Base-by-base conservation (phyloP, 345 rosid genomes). In the Mercurialis annua region DNA sequence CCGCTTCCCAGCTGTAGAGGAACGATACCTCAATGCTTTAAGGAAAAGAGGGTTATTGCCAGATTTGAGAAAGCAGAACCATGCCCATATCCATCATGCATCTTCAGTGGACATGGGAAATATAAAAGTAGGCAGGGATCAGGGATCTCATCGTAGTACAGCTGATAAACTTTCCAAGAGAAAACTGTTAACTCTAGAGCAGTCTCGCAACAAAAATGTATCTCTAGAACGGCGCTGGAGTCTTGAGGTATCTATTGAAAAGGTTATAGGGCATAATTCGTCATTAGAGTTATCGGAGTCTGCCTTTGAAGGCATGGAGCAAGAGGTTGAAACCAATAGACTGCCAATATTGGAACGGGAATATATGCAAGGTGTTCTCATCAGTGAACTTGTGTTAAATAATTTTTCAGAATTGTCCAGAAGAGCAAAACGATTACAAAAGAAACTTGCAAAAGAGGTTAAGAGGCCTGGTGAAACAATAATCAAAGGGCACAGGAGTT, bases 151-250 rank as follows among this genome's bases (percentile, higher is more conserved):
- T 58, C 82, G 24, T 26, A 64, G 66, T 76, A 75, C 86, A 46
- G 60, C 82, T 8, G 81, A 73, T 76, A 89, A 80, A 67, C 63
- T 84, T 24, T 84, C 91, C 55, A 84, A 87, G 71, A 85, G 92
- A 63, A 92, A 73, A 74, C 81, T 92, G 43, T 76, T 92, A 31
- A 87, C 86, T 78, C 79, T 93, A 58, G 91, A 94, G 73, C 91
- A 89, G 61, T 85, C 96, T n/a, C 85, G 81, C 11, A 75, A 76
- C 49, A 84, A 82, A 65, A 84, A 81, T 67, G 90, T 91, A 72
- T 86, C 96, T 70, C 73, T 94, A 59, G 92, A 91, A 72, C 86
- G 99, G 75, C 90, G 96, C 36, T 91, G 96, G 99, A 94, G 99
- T 78, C 96, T 91, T 69, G 97, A 94, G 80, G 99, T 91, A 24